A percentile compares a stretch with the other conserved stretches of the same genome.
These are phyloP conservation scores for Cardamine resedifolia DNA, from an alignment of 345 rosid genomes.

Conservation along the genomic window DNA sequence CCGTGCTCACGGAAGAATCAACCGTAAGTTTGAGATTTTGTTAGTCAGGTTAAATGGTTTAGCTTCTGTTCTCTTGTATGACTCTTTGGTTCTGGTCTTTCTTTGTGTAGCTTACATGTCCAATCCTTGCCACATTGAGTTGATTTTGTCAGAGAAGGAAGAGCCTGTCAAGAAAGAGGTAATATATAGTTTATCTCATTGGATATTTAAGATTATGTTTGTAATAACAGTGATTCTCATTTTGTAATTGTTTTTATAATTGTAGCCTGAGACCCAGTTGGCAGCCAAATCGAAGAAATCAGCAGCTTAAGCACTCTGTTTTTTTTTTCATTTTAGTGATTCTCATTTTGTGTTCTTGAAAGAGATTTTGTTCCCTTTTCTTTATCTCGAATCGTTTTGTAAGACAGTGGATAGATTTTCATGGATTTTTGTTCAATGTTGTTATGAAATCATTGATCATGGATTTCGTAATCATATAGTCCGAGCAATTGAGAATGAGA, in stretches of 20 bases:
- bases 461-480: not conserved
- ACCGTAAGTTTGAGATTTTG: slow-evolving; percentile 51
- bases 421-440: not conserved
- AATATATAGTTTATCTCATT: not conserved
- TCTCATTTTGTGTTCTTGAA: slow-evolving; percentile 7
- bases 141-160: slow-evolving; percentile 87
- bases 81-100: not conserved
- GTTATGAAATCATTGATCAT: not conserved
- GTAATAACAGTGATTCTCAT: not conserved
- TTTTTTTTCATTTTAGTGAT: not conserved
- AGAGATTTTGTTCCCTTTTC: slow-evolving; percentile 28
- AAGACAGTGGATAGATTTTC: slow-evolving; percentile 20
- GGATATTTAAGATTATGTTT: no score
- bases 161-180: slow-evolving; percentile 97
- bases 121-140: slow-evolving; percentile 92
- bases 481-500: no score
- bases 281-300: slow-evolving; percentile 76
- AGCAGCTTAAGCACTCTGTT: slow-evolving; percentile 30
- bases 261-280: slow-evolving; percentile 87
- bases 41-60: accelerated
- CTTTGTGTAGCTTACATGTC: slow-evolving; percentile 83
- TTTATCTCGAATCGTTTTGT: not conserved
- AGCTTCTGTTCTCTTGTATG: accelerated
- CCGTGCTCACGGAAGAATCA: slow-evolving; percentile 97
- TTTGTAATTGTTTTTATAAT: not conserved